Evolutionary conservation across 192 early-diverging fungal genomes (phyloP).

Genomic region (Podila clonocystis): DNA sequence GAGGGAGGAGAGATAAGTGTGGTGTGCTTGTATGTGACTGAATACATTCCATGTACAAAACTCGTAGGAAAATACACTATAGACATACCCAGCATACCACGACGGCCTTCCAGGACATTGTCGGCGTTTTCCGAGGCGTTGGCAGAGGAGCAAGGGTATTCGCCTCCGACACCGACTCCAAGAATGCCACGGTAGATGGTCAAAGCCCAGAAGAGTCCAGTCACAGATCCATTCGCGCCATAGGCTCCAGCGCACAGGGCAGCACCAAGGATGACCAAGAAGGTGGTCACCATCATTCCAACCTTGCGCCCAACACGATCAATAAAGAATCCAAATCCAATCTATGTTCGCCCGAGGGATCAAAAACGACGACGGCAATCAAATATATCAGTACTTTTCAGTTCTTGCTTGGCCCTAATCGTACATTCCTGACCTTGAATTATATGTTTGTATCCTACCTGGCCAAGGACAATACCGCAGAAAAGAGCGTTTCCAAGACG

Average conservation of each 20-base stretch:
- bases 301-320: slow-evolving; percentile 59
- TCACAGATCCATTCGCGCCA: slow-evolving; percentile 24
- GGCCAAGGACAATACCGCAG: slow-evolving; percentile 55
- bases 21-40: too few relatives aligned
- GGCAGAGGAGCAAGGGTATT: slow-evolving; percentile 54
- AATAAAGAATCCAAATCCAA: slow-evolving; percentile 53
- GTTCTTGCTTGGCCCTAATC: too few relatives aligned
- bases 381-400: too few relatives aligned
- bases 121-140: slow-evolving; percentile 56
- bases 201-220: slow-evolving; percentile 51
- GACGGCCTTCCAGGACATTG: slow-evolving; percentile 31
- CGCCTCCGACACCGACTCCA: slow-evolving; percentile 54
- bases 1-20: too few relatives aligned
- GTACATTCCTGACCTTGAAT: too few relatives aligned
- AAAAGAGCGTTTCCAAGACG: slow-evolving; percentile 52
- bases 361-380: too few relatives aligned
- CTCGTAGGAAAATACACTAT: too few relatives aligned
- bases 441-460: neutral
- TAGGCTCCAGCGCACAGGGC: slow-evolving; percentile 36
- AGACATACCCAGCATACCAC: neutral
- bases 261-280: slow-evolving; percentile 53
- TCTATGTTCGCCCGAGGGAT: neutral
- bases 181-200: slow-evolving; percentile 20
- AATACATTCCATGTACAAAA: too few relatives aligned
- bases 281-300: slow-evolving; percentile 46